Evolutionary conservation across 2,329 filamentous ascomycete species (phyloP).

Genomic region (Rutstroemia sp.): DNA sequence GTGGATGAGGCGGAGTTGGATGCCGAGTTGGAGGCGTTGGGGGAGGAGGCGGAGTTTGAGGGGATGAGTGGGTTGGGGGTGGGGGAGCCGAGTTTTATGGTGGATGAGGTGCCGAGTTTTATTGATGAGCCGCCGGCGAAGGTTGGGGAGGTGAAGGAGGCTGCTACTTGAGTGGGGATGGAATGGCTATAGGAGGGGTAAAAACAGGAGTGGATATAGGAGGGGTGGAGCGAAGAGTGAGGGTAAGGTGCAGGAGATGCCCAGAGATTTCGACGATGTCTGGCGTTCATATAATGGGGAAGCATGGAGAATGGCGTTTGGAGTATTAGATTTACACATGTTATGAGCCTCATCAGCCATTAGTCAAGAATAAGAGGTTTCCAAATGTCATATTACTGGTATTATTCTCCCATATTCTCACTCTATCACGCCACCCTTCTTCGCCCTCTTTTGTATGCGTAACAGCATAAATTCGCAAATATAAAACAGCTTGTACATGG

Average conservation of each 20-base stretch:
- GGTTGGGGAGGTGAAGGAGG: conserved; percentile 73
- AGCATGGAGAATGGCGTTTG: background rate
- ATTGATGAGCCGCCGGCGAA: conserved; percentile 82
- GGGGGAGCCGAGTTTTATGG: conserved; percentile 73
- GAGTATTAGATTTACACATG: too few relatives aligned
- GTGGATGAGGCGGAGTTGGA: conserved; percentile 95
- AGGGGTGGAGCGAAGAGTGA: background rate
- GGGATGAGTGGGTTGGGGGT: conserved; percentile 44
- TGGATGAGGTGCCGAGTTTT: conserved; percentile 83
- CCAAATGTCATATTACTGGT: too few relatives aligned
- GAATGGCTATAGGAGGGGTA: background rate
- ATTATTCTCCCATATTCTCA: too few relatives aligned
- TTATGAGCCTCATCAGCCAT: too few relatives aligned
- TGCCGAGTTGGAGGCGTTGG: conserved; percentile 89
- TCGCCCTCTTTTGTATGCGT: too few relatives aligned
- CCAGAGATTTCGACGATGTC: background rate
- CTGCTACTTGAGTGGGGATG: conserved; percentile 42
- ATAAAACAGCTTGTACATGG: too few relatives aligned
- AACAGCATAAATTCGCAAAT: too few relatives aligned
- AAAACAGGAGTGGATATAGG: background rate
- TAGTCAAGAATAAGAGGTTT: too few relatives aligned
- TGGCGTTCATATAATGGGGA: background rate
- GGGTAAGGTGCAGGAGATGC: too few relatives aligned
- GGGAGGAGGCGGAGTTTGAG: conserved; percentile 80
- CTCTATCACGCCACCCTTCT: too few relatives aligned